Base-by-base conservation (phyloP, 768 basidiomycete species). In the Phlegmacium glaucopus region DNA sequence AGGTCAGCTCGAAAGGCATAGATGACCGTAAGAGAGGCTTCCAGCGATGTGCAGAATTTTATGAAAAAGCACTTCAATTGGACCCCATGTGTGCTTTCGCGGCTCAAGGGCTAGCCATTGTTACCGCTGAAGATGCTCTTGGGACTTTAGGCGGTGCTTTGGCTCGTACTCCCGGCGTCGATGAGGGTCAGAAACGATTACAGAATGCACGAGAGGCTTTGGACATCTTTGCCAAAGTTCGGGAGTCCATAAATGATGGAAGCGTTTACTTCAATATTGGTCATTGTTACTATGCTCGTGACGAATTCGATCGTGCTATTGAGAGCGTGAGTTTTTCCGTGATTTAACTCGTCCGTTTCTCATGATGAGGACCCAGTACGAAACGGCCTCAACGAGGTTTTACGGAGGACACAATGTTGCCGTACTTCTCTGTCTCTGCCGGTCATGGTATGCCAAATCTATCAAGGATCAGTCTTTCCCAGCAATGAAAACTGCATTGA, bases 221-320 rank as follows among this genome's bases (percentile, higher is more conserved):
- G 37, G 85, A 87, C 40, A 78, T 95, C 29, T 92, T 99, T 59
- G 86, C 83, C 3, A 92, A 95, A 66, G 86, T 98, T 43, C 78
- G 92, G 45, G 96, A 98, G 69, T 86, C 83, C 2, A 68, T 93
- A 44, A 79, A 81, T 48, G 76, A 79, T 48, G 91, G 90, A 6
- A 88, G 88, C 49, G 93, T 96, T 4, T 93, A 94, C 60, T 74
- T 91, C 60, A 99, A 99, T 63, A 94, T 97, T 75, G 96, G 94
- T 0, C 96, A 98, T 59, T 96, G 94, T 58, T 89, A 94, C 62
- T 95, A 91, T 60, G 79, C 83, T 15, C 77, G 91, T 42, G 95
- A 96, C 49, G 95, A 99, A 62, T 96, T 86, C 61, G 95, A 98
- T 53, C 78, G 90, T 41, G 95, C 96, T 1, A 94, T 98, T 52